Percentiles rank a stretch among this genome's conserved stretches.
phyloP scores from a whole-genome alignment of 257 asterid species.

The Nicotiana otophora region DNA sequence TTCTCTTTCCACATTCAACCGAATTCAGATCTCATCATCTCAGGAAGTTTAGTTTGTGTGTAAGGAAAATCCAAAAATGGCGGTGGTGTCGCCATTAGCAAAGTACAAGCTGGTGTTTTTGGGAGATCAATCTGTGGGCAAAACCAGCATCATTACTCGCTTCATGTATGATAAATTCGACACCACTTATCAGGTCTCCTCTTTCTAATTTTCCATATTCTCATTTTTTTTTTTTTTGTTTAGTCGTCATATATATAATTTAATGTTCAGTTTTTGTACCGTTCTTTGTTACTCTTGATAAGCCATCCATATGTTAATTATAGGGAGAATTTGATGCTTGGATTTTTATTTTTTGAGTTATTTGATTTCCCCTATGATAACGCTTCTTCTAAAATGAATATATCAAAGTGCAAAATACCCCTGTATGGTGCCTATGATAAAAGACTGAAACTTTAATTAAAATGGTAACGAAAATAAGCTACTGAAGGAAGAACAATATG shows the following conservation, averaged over 20 bases:
- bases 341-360: not conserved
- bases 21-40: not conserved
- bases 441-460: no score
- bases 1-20: not conserved
- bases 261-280: not conserved
- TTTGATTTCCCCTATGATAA: not conserved
- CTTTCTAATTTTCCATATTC: not conserved
- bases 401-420: no score
- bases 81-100: slow-evolving; percentile 11
- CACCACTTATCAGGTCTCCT: slow-evolving; percentile 10
- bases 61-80: not conserved
- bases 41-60: not conserved
- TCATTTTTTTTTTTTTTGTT: no score
- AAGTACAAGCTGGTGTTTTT: slow-evolving; percentile 8
- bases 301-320: not conserved
- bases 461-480: no score
- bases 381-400: no score
- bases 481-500: no score
- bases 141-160: slow-evolving; percentile 9
- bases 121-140: slow-evolving; percentile 7
- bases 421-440: no score
- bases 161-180: slow-evolving; percentile 9
- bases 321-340: not conserved
- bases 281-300: not conserved
- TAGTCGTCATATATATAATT: not conserved